These are phyloP conservation scores for Maudiozyma pseudohumilis DNA, from an alignment of 805 yeast genomes.

Conservation along the genomic window DNA sequence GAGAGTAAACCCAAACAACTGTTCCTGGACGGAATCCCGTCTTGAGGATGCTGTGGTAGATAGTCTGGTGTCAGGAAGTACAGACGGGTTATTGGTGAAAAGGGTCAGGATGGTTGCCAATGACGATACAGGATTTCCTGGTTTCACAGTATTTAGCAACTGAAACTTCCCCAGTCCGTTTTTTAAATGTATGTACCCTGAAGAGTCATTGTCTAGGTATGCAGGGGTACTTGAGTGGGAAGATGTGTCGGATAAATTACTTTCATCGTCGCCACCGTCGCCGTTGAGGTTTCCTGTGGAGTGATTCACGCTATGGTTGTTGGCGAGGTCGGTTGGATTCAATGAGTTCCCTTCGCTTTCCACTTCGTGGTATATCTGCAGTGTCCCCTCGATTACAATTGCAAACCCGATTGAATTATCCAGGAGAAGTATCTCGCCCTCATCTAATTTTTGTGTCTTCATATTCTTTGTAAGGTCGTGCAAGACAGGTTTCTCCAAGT, in stretches of 20 bases:
- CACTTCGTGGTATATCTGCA: conserved; percentile 64
- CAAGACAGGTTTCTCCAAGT: conserved; percentile 80
- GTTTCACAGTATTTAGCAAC: conserved; percentile 65
- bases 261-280: conserved; percentile 12
- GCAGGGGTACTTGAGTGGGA: no score
- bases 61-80: not conserved
- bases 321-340: no score
- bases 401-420: conserved; percentile 78
- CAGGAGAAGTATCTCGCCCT: conserved; percentile 65
- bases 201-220: conserved; percentile 1
- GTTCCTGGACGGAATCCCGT: not conserved
- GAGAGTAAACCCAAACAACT: not conserved
- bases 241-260: no score
- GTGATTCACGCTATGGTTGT: no score
- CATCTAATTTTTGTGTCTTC: conserved; percentile 74
- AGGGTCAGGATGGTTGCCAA: conserved; percentile 69
- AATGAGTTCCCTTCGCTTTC: no score
- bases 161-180: conserved; percentile 43
- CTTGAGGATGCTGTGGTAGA: not conserved
- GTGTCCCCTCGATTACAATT: conserved; percentile 84
- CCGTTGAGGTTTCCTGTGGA: conserved; percentile 4
- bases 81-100: conserved; percentile 35
- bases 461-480: conserved; percentile 86
- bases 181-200: conserved; percentile 16
- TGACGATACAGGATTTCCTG: conserved; percentile 80